Percentiles rank a stretch among this genome's conserved stretches.
Evolutionary conservation across 1,284 basidiomycete species (phyloP).

Genomic region (Hymenochaete sp.): DNA sequence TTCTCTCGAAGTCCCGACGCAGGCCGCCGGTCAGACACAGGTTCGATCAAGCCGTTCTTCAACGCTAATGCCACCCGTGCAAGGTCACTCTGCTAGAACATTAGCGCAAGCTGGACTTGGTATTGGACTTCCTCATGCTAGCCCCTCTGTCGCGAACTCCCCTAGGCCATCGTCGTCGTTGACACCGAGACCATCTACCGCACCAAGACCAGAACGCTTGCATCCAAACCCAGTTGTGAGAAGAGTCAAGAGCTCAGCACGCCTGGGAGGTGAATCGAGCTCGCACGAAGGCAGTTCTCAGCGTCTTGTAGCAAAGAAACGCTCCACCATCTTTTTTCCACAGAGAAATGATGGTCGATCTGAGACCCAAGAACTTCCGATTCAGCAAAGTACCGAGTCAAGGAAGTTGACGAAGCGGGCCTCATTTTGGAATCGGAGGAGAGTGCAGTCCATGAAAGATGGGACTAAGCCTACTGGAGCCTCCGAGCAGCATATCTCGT

Average conservation of each 20-base stretch:
- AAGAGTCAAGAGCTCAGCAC: conserved; percentile 39
- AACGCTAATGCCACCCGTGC: conserved; percentile 10
- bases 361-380: background rate
- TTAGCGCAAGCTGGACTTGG: conserved; percentile 52
- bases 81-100: conserved; percentile 30
- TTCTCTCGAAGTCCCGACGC: conserved; percentile 1
- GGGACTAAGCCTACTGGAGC: background rate
- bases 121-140: conserved; percentile 45
- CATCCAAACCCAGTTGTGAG: conserved; percentile 23
- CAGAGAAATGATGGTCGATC: background rate
- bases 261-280: background rate
- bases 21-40: background rate
- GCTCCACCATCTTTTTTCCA: conserved; percentile 2
- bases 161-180: conserved; percentile 1
- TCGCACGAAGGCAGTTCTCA: too few species aligned
- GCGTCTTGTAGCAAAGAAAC: too few species aligned
- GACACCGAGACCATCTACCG: conserved; percentile 6
- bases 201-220: conserved; percentile 10
- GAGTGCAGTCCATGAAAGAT: conserved; percentile 14
- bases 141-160: conserved; percentile 31
- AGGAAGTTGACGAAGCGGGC: conserved; percentile 9
- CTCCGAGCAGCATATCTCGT: background rate
- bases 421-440: conserved; percentile 17
- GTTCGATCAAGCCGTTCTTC: too few species aligned
- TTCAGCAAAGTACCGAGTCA: background rate